Evolutionary conservation across 345 rosid genomes (phyloP).

Genomic region (Durio zibethinus): DNA sequence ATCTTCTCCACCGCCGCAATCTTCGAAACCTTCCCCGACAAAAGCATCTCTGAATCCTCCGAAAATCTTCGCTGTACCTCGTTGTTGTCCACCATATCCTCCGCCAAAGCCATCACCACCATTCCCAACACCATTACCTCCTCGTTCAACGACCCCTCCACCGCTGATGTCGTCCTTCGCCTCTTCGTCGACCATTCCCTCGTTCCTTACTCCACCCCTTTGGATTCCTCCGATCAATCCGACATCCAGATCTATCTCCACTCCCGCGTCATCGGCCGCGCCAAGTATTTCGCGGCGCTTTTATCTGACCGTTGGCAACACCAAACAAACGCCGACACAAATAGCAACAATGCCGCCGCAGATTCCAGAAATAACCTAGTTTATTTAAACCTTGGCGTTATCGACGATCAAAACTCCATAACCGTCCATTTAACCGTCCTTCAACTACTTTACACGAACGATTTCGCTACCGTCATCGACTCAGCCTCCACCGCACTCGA

Average conservation of each 20-base stretch:
- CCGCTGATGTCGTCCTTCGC: constrained; percentile 52
- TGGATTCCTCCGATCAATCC: constrained; percentile 1
- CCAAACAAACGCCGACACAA: neutral
- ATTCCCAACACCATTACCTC: neutral
- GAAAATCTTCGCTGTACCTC: constrained; percentile 39
- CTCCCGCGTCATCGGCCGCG: constrained; percentile 46
- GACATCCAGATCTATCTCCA: constrained; percentile 60
- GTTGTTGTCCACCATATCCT: constrained; percentile 19
- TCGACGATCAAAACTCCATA: constrained; percentile 29
- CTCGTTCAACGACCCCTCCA: constrained; percentile 40
- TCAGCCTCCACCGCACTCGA: constrained; percentile 51
- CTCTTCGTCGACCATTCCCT: constrained; percentile 28
- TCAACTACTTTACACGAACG: constrained; percentile 48
- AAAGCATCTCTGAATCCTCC: constrained; percentile 24
- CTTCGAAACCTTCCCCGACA: constrained; percentile 19
- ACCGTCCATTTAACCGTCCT: constrained; percentile 40
- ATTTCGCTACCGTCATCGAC: constrained; percentile 33
- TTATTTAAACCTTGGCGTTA: constrained; percentile 31
- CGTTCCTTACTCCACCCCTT: constrained; percentile 14
- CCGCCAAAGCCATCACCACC: neutral
- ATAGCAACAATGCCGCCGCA: neutral
- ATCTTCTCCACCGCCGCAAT: constrained; percentile 27
- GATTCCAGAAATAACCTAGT: constrained; percentile 1
- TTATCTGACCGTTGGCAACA: constrained; percentile 61
- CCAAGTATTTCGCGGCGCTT: constrained; percentile 60